phyloP scores from a whole-genome alignment of 345 rosid species.

The Xanthoceras sorbifolium region DNA sequence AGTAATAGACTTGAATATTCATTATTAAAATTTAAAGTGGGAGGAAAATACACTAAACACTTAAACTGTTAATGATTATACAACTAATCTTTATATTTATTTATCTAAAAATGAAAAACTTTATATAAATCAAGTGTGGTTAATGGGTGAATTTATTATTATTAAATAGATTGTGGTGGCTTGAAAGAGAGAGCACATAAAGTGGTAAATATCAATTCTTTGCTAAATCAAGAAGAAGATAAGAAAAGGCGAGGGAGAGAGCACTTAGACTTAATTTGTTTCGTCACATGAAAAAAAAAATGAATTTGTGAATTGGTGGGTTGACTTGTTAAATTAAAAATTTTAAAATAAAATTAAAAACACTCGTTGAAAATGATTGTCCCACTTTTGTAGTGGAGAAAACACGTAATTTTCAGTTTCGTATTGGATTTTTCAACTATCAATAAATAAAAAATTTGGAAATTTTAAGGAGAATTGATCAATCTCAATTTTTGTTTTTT shows the following conservation, averaged over 20 bases:
- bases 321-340: conserved; percentile 2
- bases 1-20: no score
- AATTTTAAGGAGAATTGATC: no score
- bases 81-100: no score
- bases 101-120: no score
- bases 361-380: neutral
- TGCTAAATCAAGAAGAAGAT: neutral
- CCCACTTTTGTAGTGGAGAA: neutral
- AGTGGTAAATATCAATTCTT: neutral
- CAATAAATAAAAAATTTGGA: no score
- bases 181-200: neutral
- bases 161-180: neutral
- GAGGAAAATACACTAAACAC: no score
- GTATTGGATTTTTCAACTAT: neutral
- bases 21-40: no score
- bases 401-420: neutral
- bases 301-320: neutral
- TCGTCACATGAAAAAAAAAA: neutral
- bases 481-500: no score
- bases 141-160: neutral
- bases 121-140: neutral
- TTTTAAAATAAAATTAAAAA: neutral
- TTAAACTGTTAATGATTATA: no score
- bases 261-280: no score
- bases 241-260: no score